Evolutionary conservation across 176 grass and related monocot species (phyloP), one percentile per base, ranked within the genome.

Genomic region (Carex kokanica): DNA sequence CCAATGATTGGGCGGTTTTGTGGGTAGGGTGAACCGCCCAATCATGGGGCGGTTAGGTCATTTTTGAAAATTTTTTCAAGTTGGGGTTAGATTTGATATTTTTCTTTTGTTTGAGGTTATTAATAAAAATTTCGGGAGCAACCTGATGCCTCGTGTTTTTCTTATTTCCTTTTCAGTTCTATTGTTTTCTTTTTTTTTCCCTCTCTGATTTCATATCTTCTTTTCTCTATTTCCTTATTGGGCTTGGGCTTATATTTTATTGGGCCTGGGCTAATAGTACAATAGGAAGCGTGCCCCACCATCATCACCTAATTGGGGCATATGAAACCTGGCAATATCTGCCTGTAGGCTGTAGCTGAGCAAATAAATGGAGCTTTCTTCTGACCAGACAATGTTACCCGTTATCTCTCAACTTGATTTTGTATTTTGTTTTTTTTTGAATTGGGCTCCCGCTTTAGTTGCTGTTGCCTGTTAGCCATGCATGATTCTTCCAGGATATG

Each of bases 311-410:
- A 52, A 80, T 80, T 57, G 14, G 29, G 29, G 56, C 56, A 23
- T 43, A 60, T 65, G 59, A 82, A 66, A 66, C 58, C 79, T 64
- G 79, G 66, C 79, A 82, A 13, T 17, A n/a, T 71, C 45, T 74
- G 70, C 32, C 29, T 68, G 18, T 73, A 21, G 68, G 43, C 29
- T 68, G 18, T 73, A 21, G 68, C 71, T 74, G 71, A 53, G 45
- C 71, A 74, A 74, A 74, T 74, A 74, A 74, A 74, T 74, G 70
- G 70, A 74, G 70, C 20, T 24, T 41, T 49, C 70, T 74, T 74
- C 71, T 74, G 71, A 74, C 71, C 16, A 64, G 21, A 65, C 41
- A 38, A 81, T 81, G 79, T 81, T 82, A 82, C 79, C 79, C 59
- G 34, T 82, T 64, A 60, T 82, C 79, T 65, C 78, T 80, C 78